A percentile compares a stretch with the other conserved stretches of the same genome.
These are phyloP conservation scores for Wolfiporia cocos DNA, from an alignment of 1,284 basidiomycete species.

Conservation along the genomic window DNA sequence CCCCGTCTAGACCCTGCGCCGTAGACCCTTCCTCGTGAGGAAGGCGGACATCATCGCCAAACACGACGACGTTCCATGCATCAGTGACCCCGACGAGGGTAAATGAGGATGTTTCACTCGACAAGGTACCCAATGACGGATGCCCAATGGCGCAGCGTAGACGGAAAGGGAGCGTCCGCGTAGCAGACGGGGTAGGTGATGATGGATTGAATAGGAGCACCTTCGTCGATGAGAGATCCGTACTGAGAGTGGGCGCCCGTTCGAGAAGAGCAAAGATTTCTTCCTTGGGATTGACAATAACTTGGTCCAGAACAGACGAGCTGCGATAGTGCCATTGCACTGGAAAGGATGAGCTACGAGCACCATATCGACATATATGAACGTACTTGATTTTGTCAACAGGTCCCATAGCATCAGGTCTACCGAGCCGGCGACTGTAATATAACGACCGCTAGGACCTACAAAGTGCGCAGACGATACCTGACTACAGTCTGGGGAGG, in stretches of 20 bases:
- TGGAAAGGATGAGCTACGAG: slow-evolving; percentile 20
- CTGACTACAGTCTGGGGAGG: slow-evolving; percentile 45
- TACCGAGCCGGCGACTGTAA: slow-evolving; percentile 45
- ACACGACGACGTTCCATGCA: slow-evolving; percentile 54
- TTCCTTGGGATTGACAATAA: slow-evolving; percentile 50
- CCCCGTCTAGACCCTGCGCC: slow-evolving; percentile 37
- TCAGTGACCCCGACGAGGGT: slow-evolving; percentile 62
- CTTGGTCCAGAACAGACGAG: slow-evolving; percentile 30
- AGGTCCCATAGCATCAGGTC: slow-evolving; percentile 81
- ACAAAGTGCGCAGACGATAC: slow-evolving; percentile 53
- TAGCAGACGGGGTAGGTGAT: slow-evolving; percentile 37
- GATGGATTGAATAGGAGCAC: slow-evolving; percentile 43
- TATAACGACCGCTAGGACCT: slow-evolving; percentile 56
- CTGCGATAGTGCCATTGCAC: slow-evolving; percentile 55
- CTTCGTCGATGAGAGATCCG: slow-evolving; percentile 29
- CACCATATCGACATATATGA: background rate
- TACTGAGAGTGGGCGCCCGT: slow-evolving; percentile 22
- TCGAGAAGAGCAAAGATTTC: slow-evolving; percentile 57
- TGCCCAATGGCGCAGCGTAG: slow-evolving; percentile 48
- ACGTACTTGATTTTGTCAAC: slow-evolving; percentile 60
- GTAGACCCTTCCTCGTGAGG: slow-evolving; percentile 35
- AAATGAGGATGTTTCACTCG: slow-evolving; percentile 31
- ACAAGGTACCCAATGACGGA: slow-evolving; percentile 26
- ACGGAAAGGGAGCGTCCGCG: slow-evolving; percentile 51
- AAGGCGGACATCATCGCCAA: slow-evolving; percentile 49